phyloP scores from a whole-genome alignment of 257 asterid species.

The Plantago major region DNA sequence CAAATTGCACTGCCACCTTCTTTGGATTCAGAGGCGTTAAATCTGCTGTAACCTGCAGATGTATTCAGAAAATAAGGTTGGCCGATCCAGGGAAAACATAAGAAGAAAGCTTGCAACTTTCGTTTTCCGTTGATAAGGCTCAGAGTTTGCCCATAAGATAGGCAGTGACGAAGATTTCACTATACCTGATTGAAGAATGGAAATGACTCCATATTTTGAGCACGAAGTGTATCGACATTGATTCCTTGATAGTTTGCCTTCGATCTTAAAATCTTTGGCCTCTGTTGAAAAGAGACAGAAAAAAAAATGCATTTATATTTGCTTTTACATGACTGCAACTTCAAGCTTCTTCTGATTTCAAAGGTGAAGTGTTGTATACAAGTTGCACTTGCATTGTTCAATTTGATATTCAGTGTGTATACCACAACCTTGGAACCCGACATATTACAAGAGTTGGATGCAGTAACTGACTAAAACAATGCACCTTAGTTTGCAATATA shows the following conservation, averaged over 20 bases:
- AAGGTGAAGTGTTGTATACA: too few relatives aligned
- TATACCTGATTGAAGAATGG: constrained; percentile 84
- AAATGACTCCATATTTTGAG: constrained; percentile 72
- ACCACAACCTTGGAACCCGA: not conserved
- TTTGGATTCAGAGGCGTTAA: constrained; percentile 62
- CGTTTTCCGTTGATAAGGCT: too few relatives aligned
- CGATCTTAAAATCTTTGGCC: constrained; percentile 73
- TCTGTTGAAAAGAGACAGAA: constrained; percentile 34
- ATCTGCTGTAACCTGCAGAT: constrained; percentile 75
- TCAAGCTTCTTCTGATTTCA: too few relatives aligned
- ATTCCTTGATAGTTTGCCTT: constrained; percentile 64
- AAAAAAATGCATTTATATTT: too few relatives aligned
- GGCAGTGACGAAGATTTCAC: not conserved
- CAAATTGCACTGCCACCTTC: constrained; percentile 78
- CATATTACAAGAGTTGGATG: not conserved
- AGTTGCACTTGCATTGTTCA: too few relatives aligned
- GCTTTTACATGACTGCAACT: too few relatives aligned
- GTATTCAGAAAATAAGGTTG: constrained; percentile 1
- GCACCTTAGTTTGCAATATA: constrained; percentile 65
- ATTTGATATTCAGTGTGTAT: too few relatives aligned
- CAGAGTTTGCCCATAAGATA: not conserved
- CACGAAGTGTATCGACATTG: constrained; percentile 72
- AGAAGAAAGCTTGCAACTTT: too few relatives aligned
- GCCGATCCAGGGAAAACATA: not conserved
- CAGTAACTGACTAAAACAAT: not conserved